Base-by-base conservation (phyloP, 2,329 filamentous ascomycete genomes). In the Penicillium sp. region DNA sequence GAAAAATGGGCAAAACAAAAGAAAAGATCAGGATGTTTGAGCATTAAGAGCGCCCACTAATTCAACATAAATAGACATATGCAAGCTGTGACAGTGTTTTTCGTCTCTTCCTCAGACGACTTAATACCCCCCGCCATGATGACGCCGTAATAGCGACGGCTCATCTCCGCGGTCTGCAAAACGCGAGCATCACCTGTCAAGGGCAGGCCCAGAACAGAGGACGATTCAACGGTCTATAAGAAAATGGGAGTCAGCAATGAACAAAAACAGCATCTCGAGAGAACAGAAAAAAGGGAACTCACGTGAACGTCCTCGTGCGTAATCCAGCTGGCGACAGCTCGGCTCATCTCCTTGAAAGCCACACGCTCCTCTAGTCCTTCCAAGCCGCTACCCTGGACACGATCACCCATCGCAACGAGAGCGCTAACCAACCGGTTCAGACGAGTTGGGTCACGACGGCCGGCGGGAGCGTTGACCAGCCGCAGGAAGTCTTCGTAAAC, bases 271-370 rank as follows among this genome's bases (percentile, higher is more conserved):
- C 5, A 5, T 23, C 23, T 23, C 23, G 42, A 23, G 4, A 18
- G 41, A 41, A 46, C 7, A 40, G 16, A 10, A 13, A 18, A 36
- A 48, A 30, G 35, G 14, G 29, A 16, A 74, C 81, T 70, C 72
- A 86, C 84, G 70, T 82, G 78, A 61, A 82, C 82, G 65, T 81
- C 79, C 66, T 82, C 81, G 53, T 79, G 79, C 50, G 85, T 76
- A 55, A 88, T 82, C 68, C 85, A 82, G 58, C 82, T 81, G 9
- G 88, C 89, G 56, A 93, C 84, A 42, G 86, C 80, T 49, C 84
- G 84, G 43, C 87, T 88, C 82, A 96, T 96, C 67, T 95, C 91
- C 60, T 87, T 86, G 50, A 93, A 81, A 0, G 91, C 90, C 39
- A 92, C 90, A 49, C 84, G 78, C 67, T 89, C 82, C 58, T 85